Base-by-base conservation (phyloP, 805 yeast genomes). In the Candida incommunis region DNA sequence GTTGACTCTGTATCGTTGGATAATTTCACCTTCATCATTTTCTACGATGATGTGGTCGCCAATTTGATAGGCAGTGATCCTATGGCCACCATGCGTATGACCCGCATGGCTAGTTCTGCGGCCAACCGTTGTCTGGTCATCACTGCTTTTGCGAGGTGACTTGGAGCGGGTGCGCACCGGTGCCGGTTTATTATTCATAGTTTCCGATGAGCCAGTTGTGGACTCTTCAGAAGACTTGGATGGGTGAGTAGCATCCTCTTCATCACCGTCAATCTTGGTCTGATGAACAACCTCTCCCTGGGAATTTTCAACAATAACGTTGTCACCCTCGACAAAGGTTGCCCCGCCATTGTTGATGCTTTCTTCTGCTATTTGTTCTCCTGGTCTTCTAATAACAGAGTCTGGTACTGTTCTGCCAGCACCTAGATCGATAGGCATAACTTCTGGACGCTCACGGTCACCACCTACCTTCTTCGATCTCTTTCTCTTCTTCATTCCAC, bases 11-110 rank as follows among this genome's bases (percentile, higher is more conserved):
- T 87, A 90, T 44, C 95, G 71, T 56, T 95, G 77, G 41, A 92
- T 68, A 46, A 92, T 76, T 54, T 90, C 97, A 51, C 97, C 98
- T 11, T 88, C 95, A 41, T 76, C 84, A 55, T 87, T 83, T 61
- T 90, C 98, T 46, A 92, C 80, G 47, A 86, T 71, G 45, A 92
- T 74, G 48, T 78, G 69, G 54, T 85, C 78, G 57, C 80, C 92
- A 35, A 84, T 69, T 61, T 81, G 82, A 61, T 79, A 90, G 1
- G 96, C 97, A 62, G 66, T 76, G 53, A 66, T 78, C 58, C 64
- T 66, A 25, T 49, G 49, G 35, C 53, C 51, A 22, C 43, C 48
- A 4, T 40, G 47, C 3, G 25, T 22, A 24, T 41, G 48, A 13
- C 35, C 31, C 15, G 20, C 20, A 2, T 40, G 46, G 3, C 25